Conservation (phyloP, 2,329 filamentous ascomycete genomes). For the Fusarium goolgardi region DNA sequence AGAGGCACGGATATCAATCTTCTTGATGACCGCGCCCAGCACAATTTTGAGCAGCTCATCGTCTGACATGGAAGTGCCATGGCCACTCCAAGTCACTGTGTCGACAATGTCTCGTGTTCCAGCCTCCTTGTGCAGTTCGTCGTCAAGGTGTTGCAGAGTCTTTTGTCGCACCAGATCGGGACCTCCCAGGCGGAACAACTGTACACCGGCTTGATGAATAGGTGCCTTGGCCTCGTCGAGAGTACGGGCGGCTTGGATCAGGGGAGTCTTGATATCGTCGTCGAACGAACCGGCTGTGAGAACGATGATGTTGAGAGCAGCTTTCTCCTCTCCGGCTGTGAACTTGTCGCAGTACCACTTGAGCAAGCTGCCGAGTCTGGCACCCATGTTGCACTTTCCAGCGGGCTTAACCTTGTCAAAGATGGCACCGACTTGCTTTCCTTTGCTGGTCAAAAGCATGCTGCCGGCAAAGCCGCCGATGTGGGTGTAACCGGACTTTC, state of each 20-base stretch:
- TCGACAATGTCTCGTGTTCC: constrained; percentile 22
- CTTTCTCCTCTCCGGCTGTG: constrained; percentile 18
- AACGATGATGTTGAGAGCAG: constrained; percentile 16
- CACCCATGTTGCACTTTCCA: constrained; percentile 25
- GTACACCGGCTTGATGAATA: constrained; percentile 22
- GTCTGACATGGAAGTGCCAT: constrained; percentile 18
- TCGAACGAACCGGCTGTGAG: constrained; percentile 20
- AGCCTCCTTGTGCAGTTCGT: constrained; percentile 22
- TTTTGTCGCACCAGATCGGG: constrained; percentile 18
- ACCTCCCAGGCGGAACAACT: constrained; percentile 10
- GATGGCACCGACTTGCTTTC: constrained; percentile 19
- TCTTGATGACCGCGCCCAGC: constrained; percentile 19
- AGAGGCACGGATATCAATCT: constrained; percentile 20
- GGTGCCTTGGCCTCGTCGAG: constrained; percentile 24
- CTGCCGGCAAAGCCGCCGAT: constrained; percentile 16
- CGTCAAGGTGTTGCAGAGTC: constrained; percentile 19
- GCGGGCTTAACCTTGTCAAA: constrained; percentile 20
- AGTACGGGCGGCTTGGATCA: constrained; percentile 16
- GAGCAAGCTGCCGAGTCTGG: constrained; percentile 14
- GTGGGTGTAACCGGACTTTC: constrained; percentile 20
- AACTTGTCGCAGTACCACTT: constrained; percentile 29
- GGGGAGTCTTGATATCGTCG: constrained; percentile 21
- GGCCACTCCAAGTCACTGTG: constrained; percentile 27
- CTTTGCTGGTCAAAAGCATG: constrained; percentile 22
- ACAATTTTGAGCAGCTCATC: constrained; percentile 26